Conservation (phyloP, 495 filamentous ascomycete genomes). For the Penicillium waksmanii region DNA sequence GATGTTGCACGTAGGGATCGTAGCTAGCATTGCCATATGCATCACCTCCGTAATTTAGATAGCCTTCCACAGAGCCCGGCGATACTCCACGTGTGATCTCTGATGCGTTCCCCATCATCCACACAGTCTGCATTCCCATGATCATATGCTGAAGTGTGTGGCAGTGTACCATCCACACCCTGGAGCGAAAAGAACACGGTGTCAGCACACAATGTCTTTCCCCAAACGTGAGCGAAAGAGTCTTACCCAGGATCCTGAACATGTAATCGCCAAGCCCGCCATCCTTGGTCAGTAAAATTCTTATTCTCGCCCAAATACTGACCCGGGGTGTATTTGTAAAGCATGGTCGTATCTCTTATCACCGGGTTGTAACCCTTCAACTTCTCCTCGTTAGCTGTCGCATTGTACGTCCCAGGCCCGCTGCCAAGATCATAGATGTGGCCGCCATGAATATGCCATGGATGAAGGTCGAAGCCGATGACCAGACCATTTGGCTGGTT, state of each 20-base stretch:
- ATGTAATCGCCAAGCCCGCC: neutral
- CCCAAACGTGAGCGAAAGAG: no score
- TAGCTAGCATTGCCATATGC: neutral
- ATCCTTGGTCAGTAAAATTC: neutral
- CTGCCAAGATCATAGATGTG: neutral
- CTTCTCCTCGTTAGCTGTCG: neutral
- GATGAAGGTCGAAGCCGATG: neutral
- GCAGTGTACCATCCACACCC: neutral
- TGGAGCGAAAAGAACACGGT: neutral
- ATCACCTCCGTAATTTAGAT: neutral
- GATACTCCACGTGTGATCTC: neutral
- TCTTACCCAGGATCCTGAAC: neutral
- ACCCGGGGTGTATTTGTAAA: neutral
- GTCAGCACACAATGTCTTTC: no score
- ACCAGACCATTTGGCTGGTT: neutral
- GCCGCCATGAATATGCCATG: neutral
- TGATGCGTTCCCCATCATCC: neutral
- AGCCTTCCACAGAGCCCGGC: neutral
- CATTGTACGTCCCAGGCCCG: neutral
- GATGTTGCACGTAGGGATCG: neutral
- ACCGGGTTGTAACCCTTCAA: neutral
- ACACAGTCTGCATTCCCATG: neutral
- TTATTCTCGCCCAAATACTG: neutral
- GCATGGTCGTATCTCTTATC: neutral
- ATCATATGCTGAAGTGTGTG: neutral